Base-by-base conservation (phyloP, 2,329 filamentous ascomycete genomes). In the Stagonosporopsis tanaceti region DNA sequence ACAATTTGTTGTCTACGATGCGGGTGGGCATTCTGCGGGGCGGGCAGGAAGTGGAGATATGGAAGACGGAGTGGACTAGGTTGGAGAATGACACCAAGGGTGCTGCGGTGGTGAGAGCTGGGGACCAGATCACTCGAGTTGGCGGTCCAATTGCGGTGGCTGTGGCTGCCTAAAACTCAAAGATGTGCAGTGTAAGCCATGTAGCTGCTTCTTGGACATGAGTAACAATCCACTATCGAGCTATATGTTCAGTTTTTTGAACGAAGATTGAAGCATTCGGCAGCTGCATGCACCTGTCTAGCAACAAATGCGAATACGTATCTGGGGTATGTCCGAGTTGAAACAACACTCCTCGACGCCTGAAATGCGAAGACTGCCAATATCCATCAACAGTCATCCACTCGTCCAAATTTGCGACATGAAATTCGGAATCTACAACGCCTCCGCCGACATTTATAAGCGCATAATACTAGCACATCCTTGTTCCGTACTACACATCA, bases 81-180 rank as follows among this genome's bases (percentile, higher is more conserved):
- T 87, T 89, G 65, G 85, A 92, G 73, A 92, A 90, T 73, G 92
- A 96, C 74, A 89, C 87, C 14, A 83, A 86, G 41, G 92, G 91
- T 28, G 83, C 89, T 73, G 87, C 89, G 64, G 91, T 96, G 65
- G 84, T 94, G 66, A 89, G 91, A 62, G 91, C 92, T 64, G 92
- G 92, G 45, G 82, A 86, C 64, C 93, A 96, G 80, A 85, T 91
- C 56, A 96, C 93, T 61, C 91, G 91, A 77, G 85, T 94, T 45
- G 80, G 85, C 15, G 86, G 90, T 75, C 91, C 92, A 27, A 85
- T 90, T 52, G 86, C 88, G 59, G 92, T 87, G 64, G 93, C 93
- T 58, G 90, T 91, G 77, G 91, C 92, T 62, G 92, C 92, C 68
- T 93, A n/a, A 47, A 14, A 6, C 17, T 4, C 20, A 11, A 4